Conservation (phyloP, 345 rosid genomes). For the Salix arbutifolia region DNA sequence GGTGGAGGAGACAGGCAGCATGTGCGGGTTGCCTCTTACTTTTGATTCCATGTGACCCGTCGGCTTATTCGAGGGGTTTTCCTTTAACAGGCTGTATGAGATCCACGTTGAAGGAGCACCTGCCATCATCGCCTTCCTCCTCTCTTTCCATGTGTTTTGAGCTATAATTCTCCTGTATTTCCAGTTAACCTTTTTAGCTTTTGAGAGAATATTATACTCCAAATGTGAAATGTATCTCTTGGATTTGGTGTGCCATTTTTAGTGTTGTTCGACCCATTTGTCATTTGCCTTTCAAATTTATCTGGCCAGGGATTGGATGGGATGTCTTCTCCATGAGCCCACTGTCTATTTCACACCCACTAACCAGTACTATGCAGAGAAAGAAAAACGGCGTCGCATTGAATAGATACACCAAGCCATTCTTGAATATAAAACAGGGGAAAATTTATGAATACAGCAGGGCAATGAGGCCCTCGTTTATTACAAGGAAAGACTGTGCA, state of each 20-base stretch:
- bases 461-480: too few species aligned
- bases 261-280: neutral
- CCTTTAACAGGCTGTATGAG: slow-evolving; percentile 21
- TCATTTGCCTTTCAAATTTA: neutral
- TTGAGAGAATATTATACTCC: slow-evolving; percentile 22
- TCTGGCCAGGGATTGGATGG: neutral
- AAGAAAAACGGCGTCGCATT: too few species aligned
- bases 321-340: slow-evolving; percentile 30
- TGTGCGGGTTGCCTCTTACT: slow-evolving; percentile 42
- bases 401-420: too few species aligned
- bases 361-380: too few species aligned
- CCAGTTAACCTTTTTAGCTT: slow-evolving; percentile 1
- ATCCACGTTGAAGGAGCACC: slow-evolving; percentile 3
- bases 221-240: slow-evolving; percentile 11
- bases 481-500: too few species aligned
- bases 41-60: slow-evolving; percentile 33
- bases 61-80: slow-evolving; percentile 22
- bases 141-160: neutral
- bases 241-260: slow-evolving; percentile 22
- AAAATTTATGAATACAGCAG: too few species aligned
- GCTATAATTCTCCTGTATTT: slow-evolving; percentile 10
- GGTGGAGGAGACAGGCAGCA: slow-evolving; percentile 36
- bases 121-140: neutral
- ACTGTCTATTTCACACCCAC: slow-evolving; percentile 8
- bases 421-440: too few species aligned